Evolutionary conservation across 202 grass and related monocot genomes (phyloP).

Genomic region (Zizania palustris): DNA sequence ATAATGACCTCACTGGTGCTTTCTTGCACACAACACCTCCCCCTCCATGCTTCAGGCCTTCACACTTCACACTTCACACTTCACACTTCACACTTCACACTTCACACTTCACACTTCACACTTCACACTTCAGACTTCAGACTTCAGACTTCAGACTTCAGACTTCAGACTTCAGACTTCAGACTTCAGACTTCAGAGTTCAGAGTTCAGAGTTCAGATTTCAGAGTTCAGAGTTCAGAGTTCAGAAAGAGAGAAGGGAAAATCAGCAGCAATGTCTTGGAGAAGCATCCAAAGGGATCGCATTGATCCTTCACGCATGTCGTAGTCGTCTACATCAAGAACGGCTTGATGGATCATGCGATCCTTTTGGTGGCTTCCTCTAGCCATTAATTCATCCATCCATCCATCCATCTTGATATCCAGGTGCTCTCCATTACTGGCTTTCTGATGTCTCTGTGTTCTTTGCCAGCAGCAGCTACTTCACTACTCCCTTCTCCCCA

Average conservation of each 20-base stretch:
- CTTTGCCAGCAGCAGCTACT: not conserved
- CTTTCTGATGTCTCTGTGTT: not conserved
- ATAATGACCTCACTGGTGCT: conserved; percentile 57
- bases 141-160: conserved; percentile 16
- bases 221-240: conserved; percentile 23
- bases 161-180: not conserved
- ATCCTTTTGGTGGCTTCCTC: conserved; percentile 85
- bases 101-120: not conserved
- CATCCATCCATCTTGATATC: not conserved
- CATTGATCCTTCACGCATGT: conserved; percentile 62
- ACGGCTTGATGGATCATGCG: conserved; percentile 60
- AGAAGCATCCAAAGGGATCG: conserved; percentile 94
- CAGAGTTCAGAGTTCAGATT: conserved; percentile 10
- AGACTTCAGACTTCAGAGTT: not conserved
- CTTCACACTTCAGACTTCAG: conserved; percentile 13
- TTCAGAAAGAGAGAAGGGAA: conserved; percentile 20
- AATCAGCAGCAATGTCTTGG: conserved; percentile 49
- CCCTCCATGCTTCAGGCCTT: not conserved
- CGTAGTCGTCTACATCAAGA: not conserved
- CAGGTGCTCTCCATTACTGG: conserved; percentile 1
- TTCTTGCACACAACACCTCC: conserved; percentile 53
- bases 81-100: conserved; percentile 1
- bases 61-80: not conserved
- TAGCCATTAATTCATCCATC: conserved; percentile 47
- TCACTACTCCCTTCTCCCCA: too few species aligned